A percentile compares a stretch with the other conserved stretches of the same genome.
These are phyloP conservation scores for Suillus fuscotomentosus DNA, from an alignment of 768 basidiomycete genomes.

Conservation along the genomic window DNA sequence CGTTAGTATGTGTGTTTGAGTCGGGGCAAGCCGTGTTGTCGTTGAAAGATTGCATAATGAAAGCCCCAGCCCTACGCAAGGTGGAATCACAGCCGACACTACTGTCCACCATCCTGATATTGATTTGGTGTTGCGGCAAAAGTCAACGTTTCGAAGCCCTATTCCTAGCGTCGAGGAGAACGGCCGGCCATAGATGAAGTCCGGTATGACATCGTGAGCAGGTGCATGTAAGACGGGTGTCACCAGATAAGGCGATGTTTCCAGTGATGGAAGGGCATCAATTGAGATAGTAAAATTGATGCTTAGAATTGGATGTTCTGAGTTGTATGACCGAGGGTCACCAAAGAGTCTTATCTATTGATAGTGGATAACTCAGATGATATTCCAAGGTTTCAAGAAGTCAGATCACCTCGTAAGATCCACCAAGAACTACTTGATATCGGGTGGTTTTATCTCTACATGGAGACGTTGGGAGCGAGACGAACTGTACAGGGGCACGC, in stretches of 20 bases:
- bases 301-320: slow-evolving; percentile 51
- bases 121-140: neutral
- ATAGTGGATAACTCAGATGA: slow-evolving; percentile 5
- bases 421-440: slow-evolving; percentile 75
- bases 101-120: slow-evolving; percentile 57
- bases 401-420: slow-evolving; percentile 70
- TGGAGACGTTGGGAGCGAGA: slow-evolving; percentile 49
- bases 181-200: slow-evolving; percentile 73
- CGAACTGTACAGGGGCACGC: slow-evolving; percentile 44
- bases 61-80: slow-evolving; percentile 2
- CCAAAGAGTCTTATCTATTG: slow-evolving; percentile 80
- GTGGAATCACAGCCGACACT: slow-evolving; percentile 12
- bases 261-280: slow-evolving; percentile 23
- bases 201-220: slow-evolving; percentile 55
- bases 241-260: neutral
- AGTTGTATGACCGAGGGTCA: slow-evolving; percentile 50
- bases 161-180: slow-evolving; percentile 74
- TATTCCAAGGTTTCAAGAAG: neutral
- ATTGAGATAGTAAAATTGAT: slow-evolving; percentile 50
- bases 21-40: slow-evolving; percentile 47
- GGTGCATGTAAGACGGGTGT: slow-evolving; percentile 39
- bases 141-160: slow-evolving; percentile 48
- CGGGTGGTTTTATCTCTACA: slow-evolving; percentile 35
- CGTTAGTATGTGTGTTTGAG: slow-evolving; percentile 63
- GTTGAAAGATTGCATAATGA: slow-evolving; percentile 18